Evolutionary conservation across 163 green algal species (phyloP), one percentile per base, ranked within the genome.

Genomic region (Scenedesmus sp.): DNA sequence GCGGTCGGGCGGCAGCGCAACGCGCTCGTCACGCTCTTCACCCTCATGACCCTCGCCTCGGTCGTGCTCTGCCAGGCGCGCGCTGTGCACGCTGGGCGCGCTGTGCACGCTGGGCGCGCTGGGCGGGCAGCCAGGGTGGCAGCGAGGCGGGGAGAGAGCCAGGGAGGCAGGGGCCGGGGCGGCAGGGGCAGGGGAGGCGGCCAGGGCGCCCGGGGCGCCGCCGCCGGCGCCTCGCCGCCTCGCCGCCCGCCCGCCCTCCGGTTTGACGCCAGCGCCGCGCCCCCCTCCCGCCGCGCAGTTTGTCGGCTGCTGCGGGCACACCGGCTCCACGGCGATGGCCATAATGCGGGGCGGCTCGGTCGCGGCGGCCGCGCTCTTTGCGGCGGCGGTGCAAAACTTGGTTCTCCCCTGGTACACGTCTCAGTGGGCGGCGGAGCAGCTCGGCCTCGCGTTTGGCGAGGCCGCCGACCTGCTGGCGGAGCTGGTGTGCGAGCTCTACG

Each of bases 1-100:
- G 34, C 34, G 45, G 22, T 82, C 0, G 39, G 58, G 39, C 60
- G 31, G 11, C 28, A 28, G 33, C 31, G 51, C 14, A 78, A 70
- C 42, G 62, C 20, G 18, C 34, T 78, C 5, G 42, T 78, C 28
- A 63, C 34, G 2, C 28, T 78, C 10, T 78, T 45, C 70, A 78
- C 70, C 10, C 57, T 78, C 11, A 78, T 70, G 57, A 78, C 70
- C 15, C 11, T 78, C 11, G 57, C 70, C 5, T 78, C 70, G 13
- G 44, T 78, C 2, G 70, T 70, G n/a, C 17, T 78, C 10, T 78
- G 70, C 31, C 70, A 78, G 70, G n/a, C n/a, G n/a, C n/a, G n/a
- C n/a, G n/a, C n/a, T n/a, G n/a, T n/a, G n/a, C n/a, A n/a, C n/a
- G n/a, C n/a, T n/a, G n/a, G n/a, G n/a, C n/a, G n/a, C n/a, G n/a